These are phyloP conservation scores for Parachaetomium inaequale DNA, from an alignment of 495 filamentous ascomycete genomes.

Conservation along the genomic window DNA sequence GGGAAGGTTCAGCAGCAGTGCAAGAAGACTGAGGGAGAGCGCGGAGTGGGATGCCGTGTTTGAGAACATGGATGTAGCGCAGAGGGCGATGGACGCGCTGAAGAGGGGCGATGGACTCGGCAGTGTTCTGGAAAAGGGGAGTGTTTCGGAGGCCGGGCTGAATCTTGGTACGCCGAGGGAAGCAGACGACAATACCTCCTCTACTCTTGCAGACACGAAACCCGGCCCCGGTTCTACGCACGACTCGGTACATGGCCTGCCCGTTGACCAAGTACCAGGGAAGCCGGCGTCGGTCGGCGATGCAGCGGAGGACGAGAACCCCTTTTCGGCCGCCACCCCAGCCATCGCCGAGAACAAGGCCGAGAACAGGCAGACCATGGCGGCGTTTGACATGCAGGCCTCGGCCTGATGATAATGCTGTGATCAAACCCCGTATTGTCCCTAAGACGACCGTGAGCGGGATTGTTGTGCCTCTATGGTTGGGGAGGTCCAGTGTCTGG, in stretches of 20 bases:
- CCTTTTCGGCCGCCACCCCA: background rate
- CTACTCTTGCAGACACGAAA: background rate
- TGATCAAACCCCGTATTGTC: background rate
- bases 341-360: constrained; percentile 7
- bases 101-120: constrained; percentile 32
- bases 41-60: constrained; percentile 40
- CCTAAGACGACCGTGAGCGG: background rate
- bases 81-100: constrained; percentile 41
- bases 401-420: background rate
- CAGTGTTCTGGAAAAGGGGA: constrained; percentile 23
- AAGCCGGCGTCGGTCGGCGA: background rate
- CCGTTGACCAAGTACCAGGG: background rate
- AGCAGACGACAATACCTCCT: constrained; percentile 4
- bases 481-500: background rate
- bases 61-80: constrained; percentile 44
- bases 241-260: background rate
- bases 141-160: background rate
- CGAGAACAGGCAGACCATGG: constrained; percentile 8
- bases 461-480: background rate
- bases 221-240: background rate
- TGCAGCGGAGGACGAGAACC: constrained; percentile 9
- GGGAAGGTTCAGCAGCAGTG: constrained; percentile 9
- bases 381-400: background rate
- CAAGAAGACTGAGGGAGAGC: constrained; percentile 26
- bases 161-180: background rate